These are phyloP conservation scores for Pholiota molesta DNA, from an alignment of 768 basidiomycete genomes.

Conservation along the genomic window DNA sequence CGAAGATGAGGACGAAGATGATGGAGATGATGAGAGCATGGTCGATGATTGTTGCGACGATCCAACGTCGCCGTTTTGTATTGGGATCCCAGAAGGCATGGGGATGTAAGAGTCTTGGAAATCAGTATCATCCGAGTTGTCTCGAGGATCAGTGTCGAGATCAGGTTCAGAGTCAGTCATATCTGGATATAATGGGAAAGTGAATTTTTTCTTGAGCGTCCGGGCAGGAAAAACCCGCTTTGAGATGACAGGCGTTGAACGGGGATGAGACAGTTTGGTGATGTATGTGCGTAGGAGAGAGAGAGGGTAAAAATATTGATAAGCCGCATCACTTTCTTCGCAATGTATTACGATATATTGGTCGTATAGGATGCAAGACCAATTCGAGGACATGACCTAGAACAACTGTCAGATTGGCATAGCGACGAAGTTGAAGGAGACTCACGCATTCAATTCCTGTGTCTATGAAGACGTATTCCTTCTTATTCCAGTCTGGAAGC, in stretches of 20 bases:
- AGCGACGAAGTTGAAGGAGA: conserved; percentile 16
- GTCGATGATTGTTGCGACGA: conserved; percentile 6
- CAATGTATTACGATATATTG: conserved; percentile 72
- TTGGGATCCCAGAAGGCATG: conserved; percentile 6
- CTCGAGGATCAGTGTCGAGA: conserved; percentile 12
- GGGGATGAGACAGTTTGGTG: conserved; percentile 25
- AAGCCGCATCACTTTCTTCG: conserved; percentile 67
- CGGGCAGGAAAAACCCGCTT: conserved; percentile 44
- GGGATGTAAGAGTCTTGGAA: neutral
- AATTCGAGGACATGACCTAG: conserved; percentile 69
- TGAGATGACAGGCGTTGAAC: conserved; percentile 43
- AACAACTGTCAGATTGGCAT: neutral
- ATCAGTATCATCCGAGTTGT: neutral
- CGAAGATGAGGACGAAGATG: conserved; percentile 14
- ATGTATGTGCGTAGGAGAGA: conserved; percentile 39
- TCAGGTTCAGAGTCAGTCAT: conserved; percentile 13
- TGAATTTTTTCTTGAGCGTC: conserved; percentile 54
- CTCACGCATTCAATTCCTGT: conserved; percentile 75
- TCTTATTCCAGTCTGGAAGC: conserved; percentile 65
- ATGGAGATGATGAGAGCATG: conserved; percentile 14
- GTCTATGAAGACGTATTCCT: conserved; percentile 72
- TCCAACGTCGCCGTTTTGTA: conserved; percentile 15
- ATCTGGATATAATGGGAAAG: conserved; percentile 40
- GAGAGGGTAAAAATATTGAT: conserved; percentile 71
- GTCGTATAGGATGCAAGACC: conserved; percentile 75